Evolutionary conservation across 306 rosid species (phyloP).

Genomic region (Quercus alba): DNA sequence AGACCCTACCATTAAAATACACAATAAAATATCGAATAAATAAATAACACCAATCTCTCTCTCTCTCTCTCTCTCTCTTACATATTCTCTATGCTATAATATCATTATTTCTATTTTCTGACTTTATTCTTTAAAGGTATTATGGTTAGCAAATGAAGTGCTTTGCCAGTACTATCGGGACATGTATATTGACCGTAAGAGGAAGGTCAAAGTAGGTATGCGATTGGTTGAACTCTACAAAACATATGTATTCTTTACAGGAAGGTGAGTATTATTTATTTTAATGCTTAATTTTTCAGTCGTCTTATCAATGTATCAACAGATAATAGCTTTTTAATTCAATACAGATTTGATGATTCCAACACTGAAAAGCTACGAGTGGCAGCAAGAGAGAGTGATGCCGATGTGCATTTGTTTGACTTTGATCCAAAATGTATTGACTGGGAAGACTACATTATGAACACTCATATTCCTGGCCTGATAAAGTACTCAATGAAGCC

Average conservation of each 20-base stretch:
- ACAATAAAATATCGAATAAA: too few relatives aligned
- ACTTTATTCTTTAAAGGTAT: conserved; percentile 9
- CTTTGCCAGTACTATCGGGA: background rate
- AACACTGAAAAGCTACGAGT: conserved; percentile 27
- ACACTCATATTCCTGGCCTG: conserved; percentile 43
- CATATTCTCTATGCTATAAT: too few relatives aligned
- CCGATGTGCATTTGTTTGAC: background rate
- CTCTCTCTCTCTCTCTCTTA: too few relatives aligned
- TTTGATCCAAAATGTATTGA: conserved; percentile 38
- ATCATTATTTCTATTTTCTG: background rate
- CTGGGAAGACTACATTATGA: conserved; percentile 45
- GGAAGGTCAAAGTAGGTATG: background rate
- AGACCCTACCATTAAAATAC: too few relatives aligned
- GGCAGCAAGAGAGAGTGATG: background rate
- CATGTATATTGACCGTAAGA: background rate
- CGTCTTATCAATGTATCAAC: background rate
- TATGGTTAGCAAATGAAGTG: conserved; percentile 21
- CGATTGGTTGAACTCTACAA: conserved; percentile 30
- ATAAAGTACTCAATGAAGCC: conserved; percentile 11
- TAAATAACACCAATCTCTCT: too few relatives aligned
- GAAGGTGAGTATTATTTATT: conserved; percentile 21
- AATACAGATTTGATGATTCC: conserved; percentile 40
- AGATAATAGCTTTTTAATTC: background rate
- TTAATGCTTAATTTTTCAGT: background rate
- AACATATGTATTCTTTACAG: conserved; percentile 28